phyloP scores from a whole-genome alignment of 768 basidiomycete species.

The Calocybe indica region DNA sequence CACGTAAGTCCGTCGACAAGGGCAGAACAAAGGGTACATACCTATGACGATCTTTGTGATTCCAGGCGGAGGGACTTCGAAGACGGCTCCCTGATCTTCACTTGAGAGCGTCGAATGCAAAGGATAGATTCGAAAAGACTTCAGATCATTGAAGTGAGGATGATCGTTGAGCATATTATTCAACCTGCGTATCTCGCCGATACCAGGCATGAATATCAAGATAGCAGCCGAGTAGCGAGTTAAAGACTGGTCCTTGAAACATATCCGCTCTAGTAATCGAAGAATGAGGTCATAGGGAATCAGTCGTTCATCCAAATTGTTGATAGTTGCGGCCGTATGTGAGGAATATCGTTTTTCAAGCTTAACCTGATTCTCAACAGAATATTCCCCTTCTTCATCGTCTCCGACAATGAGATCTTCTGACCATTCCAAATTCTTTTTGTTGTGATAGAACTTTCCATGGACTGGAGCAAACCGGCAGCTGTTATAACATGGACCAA shows the following conservation, averaged over 20 bases:
- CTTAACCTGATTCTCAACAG: conserved; percentile 37
- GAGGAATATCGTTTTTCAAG: conserved; percentile 79
- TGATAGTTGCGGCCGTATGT: conserved; percentile 70
- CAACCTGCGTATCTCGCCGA: conserved; percentile 88
- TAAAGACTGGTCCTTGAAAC: conserved; percentile 56
- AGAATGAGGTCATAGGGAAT: conserved; percentile 92
- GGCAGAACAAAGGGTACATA: conserved; percentile 23
- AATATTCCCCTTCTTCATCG: conserved; percentile 57
- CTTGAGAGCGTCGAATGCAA: conserved; percentile 91
- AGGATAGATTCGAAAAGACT: conserved; percentile 71
- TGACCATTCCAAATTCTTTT: conserved; percentile 67
- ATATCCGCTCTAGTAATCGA: conserved; percentile 74
- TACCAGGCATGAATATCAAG: conserved; percentile 90
- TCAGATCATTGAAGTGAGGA: conserved; percentile 53
- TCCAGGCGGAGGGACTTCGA: conserved; percentile 77
- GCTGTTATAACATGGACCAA: conserved; percentile 1
- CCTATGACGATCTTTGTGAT: conserved; percentile 93
- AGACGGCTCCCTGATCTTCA: conserved; percentile 87
- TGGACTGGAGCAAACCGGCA: conserved; percentile 33
- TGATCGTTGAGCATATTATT: conserved; percentile 81
- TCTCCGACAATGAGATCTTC: conserved; percentile 60
- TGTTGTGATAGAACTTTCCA: conserved; percentile 60
- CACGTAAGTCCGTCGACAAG: not conserved
- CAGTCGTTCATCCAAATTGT: conserved; percentile 79
- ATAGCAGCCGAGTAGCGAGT: conserved; percentile 67